A percentile compares a stretch with the other conserved stretches of the same genome.
Evolutionary conservation across 2,329 filamentous ascomycete genomes (phyloP).

Genomic region (Calonectria fujianensis): DNA sequence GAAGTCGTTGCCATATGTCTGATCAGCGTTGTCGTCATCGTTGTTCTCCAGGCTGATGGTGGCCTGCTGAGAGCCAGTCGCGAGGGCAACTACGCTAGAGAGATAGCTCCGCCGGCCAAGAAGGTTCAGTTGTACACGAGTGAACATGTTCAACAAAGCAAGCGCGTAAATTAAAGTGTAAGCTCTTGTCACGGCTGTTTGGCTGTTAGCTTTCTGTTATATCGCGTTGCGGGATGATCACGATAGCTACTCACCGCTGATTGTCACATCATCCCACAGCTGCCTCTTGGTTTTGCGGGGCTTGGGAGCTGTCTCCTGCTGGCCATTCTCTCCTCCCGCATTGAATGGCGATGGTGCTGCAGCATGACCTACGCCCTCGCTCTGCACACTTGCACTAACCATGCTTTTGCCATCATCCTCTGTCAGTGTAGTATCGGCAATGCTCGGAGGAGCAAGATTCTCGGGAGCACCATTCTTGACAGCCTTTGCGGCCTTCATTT

Average conservation of each 20-base stretch:
- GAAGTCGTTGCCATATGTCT: conserved; percentile 92
- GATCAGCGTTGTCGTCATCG: conserved; percentile 89
- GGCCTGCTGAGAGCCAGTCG: conserved; percentile 82
- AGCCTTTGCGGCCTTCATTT: conserved; percentile 85
- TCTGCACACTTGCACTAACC: conserved; percentile 82
- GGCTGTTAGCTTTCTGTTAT: conserved; percentile 38
- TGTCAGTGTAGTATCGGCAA: conserved; percentile 82
- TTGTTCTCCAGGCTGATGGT: conserved; percentile 94
- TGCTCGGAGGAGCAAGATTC: conserved; percentile 74
- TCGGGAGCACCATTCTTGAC: conserved; percentile 75
- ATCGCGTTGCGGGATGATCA: neutral
- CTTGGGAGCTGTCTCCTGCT: conserved; percentile 68
- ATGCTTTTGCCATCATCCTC: conserved; percentile 90
- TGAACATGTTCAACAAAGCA: conserved; percentile 91
- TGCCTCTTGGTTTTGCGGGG: conserved; percentile 88
- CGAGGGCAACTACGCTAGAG: conserved; percentile 93
- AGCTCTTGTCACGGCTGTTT: conserved; percentile 87
- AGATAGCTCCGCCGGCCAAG: conserved; percentile 96
- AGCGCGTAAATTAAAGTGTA: conserved; percentile 96
- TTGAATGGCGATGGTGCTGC: conserved; percentile 72
- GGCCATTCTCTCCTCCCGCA: conserved; percentile 58
- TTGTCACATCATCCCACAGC: conserved; percentile 98
- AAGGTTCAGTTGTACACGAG: conserved; percentile 96
- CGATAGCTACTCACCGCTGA: conserved; percentile 81
- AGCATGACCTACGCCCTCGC: conserved; percentile 88